Conservation (phyloP, 2,329 filamentous ascomycete genomes). For the Fusarium brachygibbosum region DNA sequence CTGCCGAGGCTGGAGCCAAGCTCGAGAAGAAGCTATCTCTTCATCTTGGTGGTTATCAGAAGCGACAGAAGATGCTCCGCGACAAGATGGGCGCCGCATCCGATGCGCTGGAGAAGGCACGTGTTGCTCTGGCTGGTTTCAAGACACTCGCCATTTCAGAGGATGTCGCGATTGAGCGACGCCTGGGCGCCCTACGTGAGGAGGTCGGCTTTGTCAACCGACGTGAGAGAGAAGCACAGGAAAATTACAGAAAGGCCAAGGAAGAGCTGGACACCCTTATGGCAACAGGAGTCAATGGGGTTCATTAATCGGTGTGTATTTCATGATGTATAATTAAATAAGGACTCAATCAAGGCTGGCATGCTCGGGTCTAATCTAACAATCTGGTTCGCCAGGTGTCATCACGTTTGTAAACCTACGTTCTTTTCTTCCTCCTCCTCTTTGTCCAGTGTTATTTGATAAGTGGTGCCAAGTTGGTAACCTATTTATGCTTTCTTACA, state of each 20-base stretch:
- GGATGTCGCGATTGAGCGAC: constrained; percentile 77
- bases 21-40: constrained; percentile 93
- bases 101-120: constrained; percentile 79
- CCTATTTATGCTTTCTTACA: constrained; percentile 52
- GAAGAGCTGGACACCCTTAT: constrained; percentile 80
- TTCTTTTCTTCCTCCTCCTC: constrained; percentile 5
- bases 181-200: constrained; percentile 81
- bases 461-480: not conserved
- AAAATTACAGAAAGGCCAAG: constrained; percentile 80
- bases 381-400: constrained; percentile 35
- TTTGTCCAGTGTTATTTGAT: not conserved
- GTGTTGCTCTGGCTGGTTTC: constrained; percentile 79
- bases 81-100: constrained; percentile 84
- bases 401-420: constrained; percentile 14
- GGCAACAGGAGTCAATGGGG: constrained; percentile 54
- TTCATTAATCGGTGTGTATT: constrained; percentile 51
- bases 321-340: constrained; percentile 45
- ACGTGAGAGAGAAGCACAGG: constrained; percentile 91
- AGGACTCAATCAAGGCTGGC: constrained; percentile 34
- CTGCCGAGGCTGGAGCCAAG: constrained; percentile 85
- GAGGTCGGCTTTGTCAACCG: constrained; percentile 85
- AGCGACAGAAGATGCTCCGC: constrained; percentile 83
- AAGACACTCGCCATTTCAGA: constrained; percentile 83
- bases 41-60: constrained; percentile 90
- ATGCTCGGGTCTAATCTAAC: constrained; percentile 36